Percentiles rank a stretch among this genome's conserved stretches.
phyloP scores from a whole-genome alignment of 2,329 filamentous ascomycete species.

The Fusarium scirpi region DNA sequence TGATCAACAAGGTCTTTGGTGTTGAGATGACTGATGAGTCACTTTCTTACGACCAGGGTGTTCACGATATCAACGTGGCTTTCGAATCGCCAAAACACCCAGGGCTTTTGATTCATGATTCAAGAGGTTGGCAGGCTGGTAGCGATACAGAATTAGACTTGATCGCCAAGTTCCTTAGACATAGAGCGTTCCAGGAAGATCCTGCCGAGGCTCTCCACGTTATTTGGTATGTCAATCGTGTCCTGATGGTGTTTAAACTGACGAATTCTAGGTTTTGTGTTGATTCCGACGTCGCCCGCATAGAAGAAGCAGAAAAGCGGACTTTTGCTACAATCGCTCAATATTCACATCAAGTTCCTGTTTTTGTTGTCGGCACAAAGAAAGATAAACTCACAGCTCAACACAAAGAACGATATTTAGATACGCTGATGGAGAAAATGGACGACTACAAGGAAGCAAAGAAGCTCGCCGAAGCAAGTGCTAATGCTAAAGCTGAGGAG shows the following conservation, averaged over 20 bases:
- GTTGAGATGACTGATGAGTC: slow-evolving; percentile 45
- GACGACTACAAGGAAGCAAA: slow-evolving; percentile 44
- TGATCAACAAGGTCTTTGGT: slow-evolving; percentile 47
- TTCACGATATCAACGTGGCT: slow-evolving; percentile 45
- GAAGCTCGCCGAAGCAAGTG: slow-evolving; percentile 36
- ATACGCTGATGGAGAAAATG: slow-evolving; percentile 45
- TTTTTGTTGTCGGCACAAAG: slow-evolving; percentile 45
- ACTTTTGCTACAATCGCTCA: slow-evolving; percentile 46
- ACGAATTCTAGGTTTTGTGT: slow-evolving; percentile 38
- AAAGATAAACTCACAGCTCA: slow-evolving; percentile 45
- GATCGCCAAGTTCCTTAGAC: slow-evolving; percentile 44
- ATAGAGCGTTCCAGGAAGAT: slow-evolving; percentile 45
- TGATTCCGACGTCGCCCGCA: slow-evolving; percentile 43
- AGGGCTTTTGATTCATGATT: slow-evolving; percentile 44
- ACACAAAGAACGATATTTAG: slow-evolving; percentile 32
- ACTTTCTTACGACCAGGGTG: slow-evolving; percentile 41
- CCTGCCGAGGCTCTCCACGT: slow-evolving; percentile 44
- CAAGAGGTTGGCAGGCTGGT: slow-evolving; percentile 45
- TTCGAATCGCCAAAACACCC: slow-evolving; percentile 45
- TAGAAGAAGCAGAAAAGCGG: slow-evolving; percentile 45
- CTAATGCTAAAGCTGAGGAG: slow-evolving; percentile 37
- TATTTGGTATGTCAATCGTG: slow-evolving; percentile 27
- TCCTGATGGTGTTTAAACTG: accelerated
- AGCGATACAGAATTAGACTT: slow-evolving; percentile 43
- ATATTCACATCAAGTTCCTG: slow-evolving; percentile 44